A percentile compares a stretch with the other conserved stretches of the same genome.
Conservation (phyloP, 768 basidiomycete genomes). For the Mycena belliarum region DNA sequence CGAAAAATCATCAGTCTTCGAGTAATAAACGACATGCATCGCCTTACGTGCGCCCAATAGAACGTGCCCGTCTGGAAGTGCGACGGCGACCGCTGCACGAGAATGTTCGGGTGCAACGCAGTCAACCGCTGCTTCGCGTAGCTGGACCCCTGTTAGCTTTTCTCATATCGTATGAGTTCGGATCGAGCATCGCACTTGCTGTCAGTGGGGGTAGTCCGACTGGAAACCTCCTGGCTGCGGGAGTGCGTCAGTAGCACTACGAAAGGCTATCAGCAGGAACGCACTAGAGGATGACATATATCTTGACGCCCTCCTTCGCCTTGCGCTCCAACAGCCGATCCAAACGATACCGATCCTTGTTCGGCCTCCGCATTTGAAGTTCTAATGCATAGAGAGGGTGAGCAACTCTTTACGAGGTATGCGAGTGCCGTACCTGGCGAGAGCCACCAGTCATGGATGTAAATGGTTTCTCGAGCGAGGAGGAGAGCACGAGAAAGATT, state of each 20-base stretch:
- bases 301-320: constrained; percentile 93
- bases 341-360: constrained; percentile 81
- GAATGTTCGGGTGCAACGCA: constrained; percentile 85
- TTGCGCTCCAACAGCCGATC: constrained; percentile 87
- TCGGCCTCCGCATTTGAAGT: constrained; percentile 81
- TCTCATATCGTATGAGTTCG: neutral
- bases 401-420: neutral
- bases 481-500: constrained; percentile 89
- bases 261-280: constrained; percentile 33
- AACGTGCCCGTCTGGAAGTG: constrained; percentile 98
- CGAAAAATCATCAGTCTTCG: neutral
- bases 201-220: constrained; percentile 89
- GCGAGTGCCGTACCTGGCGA: constrained; percentile 62
- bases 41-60: constrained; percentile 93
- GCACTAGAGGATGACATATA: constrained; percentile 93
- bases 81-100: constrained; percentile 95
- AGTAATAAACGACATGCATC: neutral
- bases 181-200: constrained; percentile 63
- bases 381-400: constrained; percentile 53
- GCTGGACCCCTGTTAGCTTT: constrained; percentile 34
- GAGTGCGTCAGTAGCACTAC: neutral
- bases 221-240: constrained; percentile 90
- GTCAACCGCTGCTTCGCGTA: constrained; percentile 86
- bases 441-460: constrained; percentile 99
- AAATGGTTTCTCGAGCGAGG: constrained; percentile 84